Evolutionary conservation across 768 basidiomycete species (phyloP).

Genomic region (Hydnum rufescens): DNA sequence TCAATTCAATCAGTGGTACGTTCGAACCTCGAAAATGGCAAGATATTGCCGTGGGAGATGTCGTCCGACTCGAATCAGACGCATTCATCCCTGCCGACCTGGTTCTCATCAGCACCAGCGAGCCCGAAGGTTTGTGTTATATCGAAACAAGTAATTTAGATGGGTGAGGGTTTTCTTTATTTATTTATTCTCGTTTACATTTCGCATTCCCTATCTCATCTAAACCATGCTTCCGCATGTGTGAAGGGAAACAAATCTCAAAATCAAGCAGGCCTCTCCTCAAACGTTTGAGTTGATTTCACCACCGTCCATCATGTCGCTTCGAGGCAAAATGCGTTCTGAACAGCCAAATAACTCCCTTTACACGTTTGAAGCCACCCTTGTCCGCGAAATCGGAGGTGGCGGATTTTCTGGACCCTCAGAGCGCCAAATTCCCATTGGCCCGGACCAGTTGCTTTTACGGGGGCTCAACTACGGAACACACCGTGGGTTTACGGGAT

Average conservation of each 20-base stretch:
- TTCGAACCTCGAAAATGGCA: slow-evolving; percentile 75
- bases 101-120: slow-evolving; percentile 68
- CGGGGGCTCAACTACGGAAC: slow-evolving; percentile 87
- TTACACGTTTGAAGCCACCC: slow-evolving; percentile 73
- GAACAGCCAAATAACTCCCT: slow-evolving; percentile 96
- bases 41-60: slow-evolving; percentile 75
- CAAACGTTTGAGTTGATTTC: slow-evolving; percentile 62
- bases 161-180: slow-evolving; percentile 34
- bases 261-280: slow-evolving; percentile 89
- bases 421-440: slow-evolving; percentile 69
- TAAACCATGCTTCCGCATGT: neutral
- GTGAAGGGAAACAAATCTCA: slow-evolving; percentile 83
- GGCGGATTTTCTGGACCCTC: slow-evolving; percentile 25
- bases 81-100: slow-evolving; percentile 95
- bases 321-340: slow-evolving; percentile 72
- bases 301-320: slow-evolving; percentile 46
- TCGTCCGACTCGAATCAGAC: slow-evolving; percentile 76
- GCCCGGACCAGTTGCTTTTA: slow-evolving; percentile 85
- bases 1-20: slow-evolving; percentile 31
- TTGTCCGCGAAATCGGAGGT: slow-evolving; percentile 28
- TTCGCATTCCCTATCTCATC: too few species aligned
- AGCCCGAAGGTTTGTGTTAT: slow-evolving; percentile 94
- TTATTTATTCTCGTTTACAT: neutral
- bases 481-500: slow-evolving; percentile 94
- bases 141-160: slow-evolving; percentile 97